Percentiles rank a stretch among this genome's conserved stretches.
phyloP scores from a whole-genome alignment of 805 yeast genomes.

The Cyberlindnera xylosilytica region DNA sequence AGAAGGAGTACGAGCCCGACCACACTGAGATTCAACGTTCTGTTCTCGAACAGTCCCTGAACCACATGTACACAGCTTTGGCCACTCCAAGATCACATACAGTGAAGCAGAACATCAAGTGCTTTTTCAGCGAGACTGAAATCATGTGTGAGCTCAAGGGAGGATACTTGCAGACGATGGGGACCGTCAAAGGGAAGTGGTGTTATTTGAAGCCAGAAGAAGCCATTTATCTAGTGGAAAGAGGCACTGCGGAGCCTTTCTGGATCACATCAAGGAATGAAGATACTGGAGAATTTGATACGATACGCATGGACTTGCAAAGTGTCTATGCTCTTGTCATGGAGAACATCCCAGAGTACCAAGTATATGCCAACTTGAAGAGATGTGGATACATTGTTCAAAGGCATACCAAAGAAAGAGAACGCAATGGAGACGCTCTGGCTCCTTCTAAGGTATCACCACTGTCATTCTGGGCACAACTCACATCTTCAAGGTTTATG shows the following conservation, averaged over 20 bases:
- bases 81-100: slow-evolving; percentile 43
- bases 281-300: slow-evolving; percentile 25
- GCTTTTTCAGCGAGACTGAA: slow-evolving; percentile 45
- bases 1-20: slow-evolving; percentile 83
- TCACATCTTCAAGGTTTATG: neutral
- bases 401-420: slow-evolving; percentile 21
- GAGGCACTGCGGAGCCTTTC: slow-evolving; percentile 62
- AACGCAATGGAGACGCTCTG: neutral
- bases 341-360: slow-evolving; percentile 46
- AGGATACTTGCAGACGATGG: slow-evolving; percentile 69
- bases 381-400: slow-evolving; percentile 74
- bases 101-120: slow-evolving; percentile 42
- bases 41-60: slow-evolving; percentile 50
- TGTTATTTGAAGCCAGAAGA: slow-evolving; percentile 64
- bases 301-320: slow-evolving; percentile 48
- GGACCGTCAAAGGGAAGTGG: slow-evolving; percentile 46
- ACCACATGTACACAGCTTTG: slow-evolving; percentile 73
- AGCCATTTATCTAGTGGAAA: slow-evolving; percentile 69
- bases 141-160: slow-evolving; percentile 58
- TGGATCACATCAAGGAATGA: slow-evolving; percentile 23
- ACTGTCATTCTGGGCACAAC: too few relatives aligned
- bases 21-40: slow-evolving; percentile 54
- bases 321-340: slow-evolving; percentile 58
- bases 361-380: slow-evolving; percentile 70
- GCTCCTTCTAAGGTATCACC: too few relatives aligned